Conservation (phyloP, 2,329 filamentous ascomycete species). For the Talaromyces verruculosus region DNA sequence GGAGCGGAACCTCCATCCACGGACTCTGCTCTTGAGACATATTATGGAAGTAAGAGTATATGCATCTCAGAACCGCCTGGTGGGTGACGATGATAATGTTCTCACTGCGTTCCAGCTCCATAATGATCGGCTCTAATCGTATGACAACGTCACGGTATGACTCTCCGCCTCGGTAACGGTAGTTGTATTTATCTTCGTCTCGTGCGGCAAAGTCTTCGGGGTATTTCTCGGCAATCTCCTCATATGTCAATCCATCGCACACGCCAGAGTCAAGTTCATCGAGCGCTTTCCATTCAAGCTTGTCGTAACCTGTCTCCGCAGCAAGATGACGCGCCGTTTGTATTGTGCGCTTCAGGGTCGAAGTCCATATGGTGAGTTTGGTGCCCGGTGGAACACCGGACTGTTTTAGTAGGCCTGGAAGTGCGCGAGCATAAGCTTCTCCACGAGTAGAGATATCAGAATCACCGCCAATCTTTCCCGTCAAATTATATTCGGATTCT, state of each 20-base stretch:
- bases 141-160: slow-evolving; percentile 97
- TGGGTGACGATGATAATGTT: slow-evolving; percentile 98
- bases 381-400: slow-evolving; percentile 72
- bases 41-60: slow-evolving; percentile 99
- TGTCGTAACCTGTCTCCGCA: slow-evolving; percentile 70
- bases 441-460: slow-evolving; percentile 82
- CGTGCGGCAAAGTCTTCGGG: slow-evolving; percentile 94
- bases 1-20: slow-evolving; percentile 97
- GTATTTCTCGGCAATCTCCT: slow-evolving; percentile 85
- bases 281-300: slow-evolving; percentile 96
- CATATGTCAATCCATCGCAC: slow-evolving; percentile 94
- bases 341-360: slow-evolving; percentile 79
- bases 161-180: slow-evolving; percentile 94
- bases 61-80: slow-evolving; percentile 92
- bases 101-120: slow-evolving; percentile 94
- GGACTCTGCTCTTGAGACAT: slow-evolving; percentile 88
- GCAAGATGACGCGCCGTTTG: slow-evolving; percentile 84
- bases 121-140: slow-evolving; percentile 96
- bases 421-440: slow-evolving; percentile 78
- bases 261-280: slow-evolving; percentile 96
- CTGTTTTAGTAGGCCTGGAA: slow-evolving; percentile 79
- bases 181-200: slow-evolving; percentile 99
- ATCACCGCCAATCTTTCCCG: slow-evolving; percentile 89
- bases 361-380: slow-evolving; percentile 72
- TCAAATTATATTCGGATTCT: slow-evolving; percentile 88